These are phyloP conservation scores for Tillandsia leiboldiana DNA, from an alignment of 176 grass and related monocot genomes.

Conservation along the genomic window DNA sequence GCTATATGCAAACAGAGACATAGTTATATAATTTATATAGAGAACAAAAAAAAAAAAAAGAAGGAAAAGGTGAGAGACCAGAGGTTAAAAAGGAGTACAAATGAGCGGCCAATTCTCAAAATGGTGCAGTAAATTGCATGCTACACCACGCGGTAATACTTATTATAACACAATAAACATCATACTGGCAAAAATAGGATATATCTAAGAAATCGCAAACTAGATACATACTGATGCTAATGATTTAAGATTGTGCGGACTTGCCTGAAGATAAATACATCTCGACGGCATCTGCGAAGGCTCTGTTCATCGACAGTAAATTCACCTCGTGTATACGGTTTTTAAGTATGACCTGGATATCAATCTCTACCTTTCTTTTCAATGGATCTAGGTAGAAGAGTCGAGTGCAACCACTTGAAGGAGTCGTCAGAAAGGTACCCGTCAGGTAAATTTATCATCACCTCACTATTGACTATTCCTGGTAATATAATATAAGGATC, in stretches of 20 bases:
- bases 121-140: not conserved
- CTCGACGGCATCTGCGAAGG: not conserved
- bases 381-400: not conserved
- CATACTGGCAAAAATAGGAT: not conserved
- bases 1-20: too few relatives aligned
- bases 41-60: too few relatives aligned
- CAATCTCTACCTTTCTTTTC: not conserved
- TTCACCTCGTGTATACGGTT: not conserved
- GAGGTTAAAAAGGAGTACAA: not conserved
- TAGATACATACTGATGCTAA: not conserved
- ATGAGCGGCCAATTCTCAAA: not conserved
- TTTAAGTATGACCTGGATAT: not conserved
- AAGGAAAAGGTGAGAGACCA: not conserved
- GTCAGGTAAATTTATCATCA: conserved; percentile 17
- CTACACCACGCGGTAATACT: not conserved
- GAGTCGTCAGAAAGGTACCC: not conserved
- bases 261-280: not conserved
- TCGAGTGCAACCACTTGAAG: not conserved
- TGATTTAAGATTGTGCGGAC: not conserved
- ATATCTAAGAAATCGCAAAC: not conserved
- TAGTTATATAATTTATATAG: too few relatives aligned
- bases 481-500: conserved; percentile 2
- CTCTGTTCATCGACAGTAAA: not conserved
- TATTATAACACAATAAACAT: not conserved
- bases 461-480: conserved; percentile 18